Conservation (phyloP, 1,284 basidiomycete species). For the Earliella scabrosa region DNA sequence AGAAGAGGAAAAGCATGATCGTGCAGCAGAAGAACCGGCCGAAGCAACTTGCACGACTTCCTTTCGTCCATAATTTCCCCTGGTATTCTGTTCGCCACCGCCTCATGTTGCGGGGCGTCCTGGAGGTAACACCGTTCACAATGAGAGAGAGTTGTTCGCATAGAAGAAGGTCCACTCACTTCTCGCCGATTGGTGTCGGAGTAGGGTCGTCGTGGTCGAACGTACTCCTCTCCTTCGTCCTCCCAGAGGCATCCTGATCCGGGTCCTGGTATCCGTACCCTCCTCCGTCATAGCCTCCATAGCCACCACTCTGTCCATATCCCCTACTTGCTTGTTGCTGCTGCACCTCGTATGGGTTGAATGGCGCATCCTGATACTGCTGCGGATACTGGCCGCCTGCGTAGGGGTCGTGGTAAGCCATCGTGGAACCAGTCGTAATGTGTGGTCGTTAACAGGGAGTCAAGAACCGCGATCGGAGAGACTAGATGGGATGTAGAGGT, state of each 20-base stretch:
- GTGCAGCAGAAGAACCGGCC: slow-evolving; percentile 76
- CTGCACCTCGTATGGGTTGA: slow-evolving; percentile 52
- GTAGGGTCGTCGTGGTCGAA: slow-evolving; percentile 31
- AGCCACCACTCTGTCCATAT: slow-evolving; percentile 39
- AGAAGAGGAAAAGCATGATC: slow-evolving; percentile 62
- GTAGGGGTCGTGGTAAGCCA: slow-evolving; percentile 57
- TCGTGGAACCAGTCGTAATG: slow-evolving; percentile 23
- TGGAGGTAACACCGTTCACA: slow-evolving; percentile 1
- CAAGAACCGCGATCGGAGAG: not conserved
- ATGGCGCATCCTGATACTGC: slow-evolving; percentile 43
- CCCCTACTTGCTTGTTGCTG: slow-evolving; percentile 47
- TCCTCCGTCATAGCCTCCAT: slow-evolving; percentile 43
- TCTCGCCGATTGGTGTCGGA: slow-evolving; percentile 17
- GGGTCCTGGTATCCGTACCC: slow-evolving; percentile 39
- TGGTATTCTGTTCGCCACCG: slow-evolving; percentile 60
- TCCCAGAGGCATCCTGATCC: slow-evolving; percentile 36
- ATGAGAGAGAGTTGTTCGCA: not conserved
- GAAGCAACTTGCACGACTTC: slow-evolving; percentile 57
- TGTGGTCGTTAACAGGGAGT: slow-evolving; percentile 3
- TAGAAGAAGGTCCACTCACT: slow-evolving; percentile 2
- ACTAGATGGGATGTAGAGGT: not conserved
- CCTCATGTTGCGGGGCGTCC: slow-evolving; percentile 31
- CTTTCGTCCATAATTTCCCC: slow-evolving; percentile 66
- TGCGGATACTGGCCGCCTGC: slow-evolving; percentile 41
- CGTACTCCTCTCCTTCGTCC: slow-evolving; percentile 25